These are phyloP conservation scores for Firmiana major DNA, from an alignment of 345 rosid species.

Conservation along the genomic window DNA sequence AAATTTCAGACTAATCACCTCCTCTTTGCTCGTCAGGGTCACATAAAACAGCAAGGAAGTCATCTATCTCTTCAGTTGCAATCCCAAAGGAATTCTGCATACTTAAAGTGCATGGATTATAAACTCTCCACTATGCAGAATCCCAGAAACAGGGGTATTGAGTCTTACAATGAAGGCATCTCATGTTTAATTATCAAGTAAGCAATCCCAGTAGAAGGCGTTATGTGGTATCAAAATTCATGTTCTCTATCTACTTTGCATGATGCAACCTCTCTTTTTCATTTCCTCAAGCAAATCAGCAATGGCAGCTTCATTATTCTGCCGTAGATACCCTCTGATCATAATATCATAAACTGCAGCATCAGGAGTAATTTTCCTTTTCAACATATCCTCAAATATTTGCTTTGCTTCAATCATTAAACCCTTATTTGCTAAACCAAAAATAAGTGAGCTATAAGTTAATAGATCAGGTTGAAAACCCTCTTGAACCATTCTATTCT, in stretches of 20 bases:
- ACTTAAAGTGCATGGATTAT: not conserved
- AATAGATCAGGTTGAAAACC: slow-evolving; percentile 36
- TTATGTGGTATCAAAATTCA: not conserved
- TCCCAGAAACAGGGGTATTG: not conserved
- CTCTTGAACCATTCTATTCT: slow-evolving; percentile 43
- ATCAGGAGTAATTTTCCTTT: slow-evolving; percentile 34
- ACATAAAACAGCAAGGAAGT: not conserved
- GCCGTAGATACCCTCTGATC: slow-evolving; percentile 36
- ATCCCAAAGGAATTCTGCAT: not conserved
- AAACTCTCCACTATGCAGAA: not conserved
- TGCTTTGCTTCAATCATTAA: slow-evolving; percentile 45
- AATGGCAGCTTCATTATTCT: slow-evolving; percentile 27
- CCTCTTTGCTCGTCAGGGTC: not conserved
- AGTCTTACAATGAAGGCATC: not conserved
- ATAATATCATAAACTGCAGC: slow-evolving; percentile 33
- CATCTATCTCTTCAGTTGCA: not conserved
- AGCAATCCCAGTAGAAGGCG: not conserved
- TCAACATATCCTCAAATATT: slow-evolving; percentile 40
- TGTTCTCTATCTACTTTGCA: not conserved
- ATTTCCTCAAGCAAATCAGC: slow-evolving; percentile 33
- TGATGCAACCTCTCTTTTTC: slow-evolving; percentile 30
- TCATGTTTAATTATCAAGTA: not conserved
- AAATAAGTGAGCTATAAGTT: slow-evolving; percentile 37
- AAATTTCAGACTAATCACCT: slow-evolving; percentile 1
- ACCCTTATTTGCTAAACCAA: slow-evolving; percentile 36